Conservation (phyloP, 2,329 filamentous ascomycete species). For the Penicillium sp. region DNA sequence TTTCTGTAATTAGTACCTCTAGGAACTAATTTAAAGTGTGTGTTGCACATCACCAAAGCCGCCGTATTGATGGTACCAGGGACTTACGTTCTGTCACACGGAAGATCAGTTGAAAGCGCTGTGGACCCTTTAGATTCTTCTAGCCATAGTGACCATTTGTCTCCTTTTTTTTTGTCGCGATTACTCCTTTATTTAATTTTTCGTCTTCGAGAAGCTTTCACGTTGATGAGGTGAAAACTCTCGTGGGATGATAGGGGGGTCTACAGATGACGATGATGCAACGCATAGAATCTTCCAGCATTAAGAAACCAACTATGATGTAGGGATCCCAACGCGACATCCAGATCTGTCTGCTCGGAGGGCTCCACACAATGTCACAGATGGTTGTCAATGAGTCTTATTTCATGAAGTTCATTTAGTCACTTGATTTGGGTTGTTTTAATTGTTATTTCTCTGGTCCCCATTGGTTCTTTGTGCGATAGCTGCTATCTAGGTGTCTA, state of each 20-base stretch:
- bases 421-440: not conserved
- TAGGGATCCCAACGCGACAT: constrained; percentile 5
- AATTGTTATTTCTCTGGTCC: not conserved
- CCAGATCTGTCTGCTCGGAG: not conserved
- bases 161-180: not conserved
- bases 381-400: not conserved
- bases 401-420: not conserved
- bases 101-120: constrained; percentile 5
- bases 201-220: not conserved
- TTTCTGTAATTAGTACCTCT: not conserved
- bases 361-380: not conserved
- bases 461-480: not conserved
- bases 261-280: constrained; percentile 19
- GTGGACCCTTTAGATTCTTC: constrained; percentile 2
- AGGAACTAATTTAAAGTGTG: not conserved
- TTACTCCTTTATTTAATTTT: not conserved
- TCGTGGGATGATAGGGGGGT: not conserved
- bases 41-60: not conserved
- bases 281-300: constrained; percentile 21
- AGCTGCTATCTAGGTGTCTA: too few relatives aligned
- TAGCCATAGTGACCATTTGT: not conserved
- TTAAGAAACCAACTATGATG: constrained; percentile 10
- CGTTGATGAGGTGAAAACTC: not conserved
- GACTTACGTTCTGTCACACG: not conserved
- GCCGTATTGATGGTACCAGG: not conserved